Evolutionary conservation across 371 early-diverging fungal genomes (phyloP), one percentile per base, ranked within the genome.

Genomic region (Cladochytrium tenue): DNA sequence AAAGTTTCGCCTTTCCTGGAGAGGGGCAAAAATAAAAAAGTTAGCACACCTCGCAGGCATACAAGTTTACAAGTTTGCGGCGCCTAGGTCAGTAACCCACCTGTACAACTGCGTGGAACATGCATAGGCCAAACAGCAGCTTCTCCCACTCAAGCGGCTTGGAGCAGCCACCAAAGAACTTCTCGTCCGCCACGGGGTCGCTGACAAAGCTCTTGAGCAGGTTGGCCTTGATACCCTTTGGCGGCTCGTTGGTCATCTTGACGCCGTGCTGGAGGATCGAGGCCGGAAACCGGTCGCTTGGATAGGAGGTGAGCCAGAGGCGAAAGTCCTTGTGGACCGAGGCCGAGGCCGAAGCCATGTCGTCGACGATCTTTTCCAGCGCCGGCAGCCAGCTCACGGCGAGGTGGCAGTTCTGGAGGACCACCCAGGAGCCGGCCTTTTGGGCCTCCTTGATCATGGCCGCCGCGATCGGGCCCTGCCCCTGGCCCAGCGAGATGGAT

Each of bases 211-310:
- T 78, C 64, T 82, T 83, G 28, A 80, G 53, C 1, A 86, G 35
- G 62, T 86, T 86, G 2, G 85, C 82, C 55, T 75, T 74, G 30
- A 86, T 64, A 0, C 85, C 85, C 56, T 82, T 81, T n/a, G 87
- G 87, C 4, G 85, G 82, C 64, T 86, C 87, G 59, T 85, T 86
- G 3, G 87, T 86, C 87, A 86, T 86, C 60, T 86, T 86, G 25
- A 86, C 83, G 20, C 81, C 81, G 26, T 69, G 71, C 67, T 86
- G 86, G 53, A 86, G 64, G 34, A 86, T 76, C 3, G 83, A 75
- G 0, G 79, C 73, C 0, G 87, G 87, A 64, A 86, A 86, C 58
- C 81, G 85, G 27, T 73, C 70, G 51, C 77, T 77, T 23, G 87
- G 87, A 64, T 86, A 86, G 1, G 79, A 78, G 10, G 87, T 86